Evolutionary conservation across 1,139 yeast species (phyloP).

Genomic region (Geotrichum carabidarum): DNA sequence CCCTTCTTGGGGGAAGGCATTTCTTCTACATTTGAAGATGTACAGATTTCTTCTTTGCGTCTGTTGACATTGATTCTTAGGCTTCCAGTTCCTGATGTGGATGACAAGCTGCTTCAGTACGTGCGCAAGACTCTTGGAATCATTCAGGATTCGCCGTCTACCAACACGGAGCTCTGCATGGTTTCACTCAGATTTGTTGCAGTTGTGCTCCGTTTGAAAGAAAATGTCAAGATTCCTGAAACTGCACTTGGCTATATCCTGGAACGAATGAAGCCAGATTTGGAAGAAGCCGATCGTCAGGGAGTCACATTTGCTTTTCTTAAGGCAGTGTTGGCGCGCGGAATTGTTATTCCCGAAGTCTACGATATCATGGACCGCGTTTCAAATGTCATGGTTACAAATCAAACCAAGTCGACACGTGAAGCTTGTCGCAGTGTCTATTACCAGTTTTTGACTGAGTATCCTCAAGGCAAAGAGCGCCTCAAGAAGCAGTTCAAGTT

Average conservation of each 20-base stretch:
- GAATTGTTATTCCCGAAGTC: slow-evolving; percentile 75
- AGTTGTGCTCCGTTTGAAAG: slow-evolving; percentile 63
- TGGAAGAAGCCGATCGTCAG: slow-evolving; percentile 86
- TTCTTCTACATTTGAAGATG: slow-evolving; percentile 65
- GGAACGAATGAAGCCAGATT: slow-evolving; percentile 75
- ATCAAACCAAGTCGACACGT: slow-evolving; percentile 76
- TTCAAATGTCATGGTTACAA: slow-evolving; percentile 82
- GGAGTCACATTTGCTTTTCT: slow-evolving; percentile 82
- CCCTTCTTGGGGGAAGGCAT: slow-evolving; percentile 64
- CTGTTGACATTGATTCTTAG: slow-evolving; percentile 58
- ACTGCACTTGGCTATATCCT: slow-evolving; percentile 70
- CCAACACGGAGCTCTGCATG: slow-evolving; percentile 79
- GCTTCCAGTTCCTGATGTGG: slow-evolving; percentile 57
- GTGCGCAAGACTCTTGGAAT: slow-evolving; percentile 53
- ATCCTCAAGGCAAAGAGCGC: slow-evolving; percentile 87
- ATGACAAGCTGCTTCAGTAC: slow-evolving; percentile 38
- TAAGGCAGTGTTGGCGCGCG: slow-evolving; percentile 67
- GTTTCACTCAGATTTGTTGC: slow-evolving; percentile 71
- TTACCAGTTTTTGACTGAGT: slow-evolving; percentile 84
- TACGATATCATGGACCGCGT: slow-evolving; percentile 85
- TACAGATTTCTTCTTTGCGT: slow-evolving; percentile 62
- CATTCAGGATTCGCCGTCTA: slow-evolving; percentile 70
- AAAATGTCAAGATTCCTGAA: slow-evolving; percentile 61
- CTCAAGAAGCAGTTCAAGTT: slow-evolving; percentile 78
- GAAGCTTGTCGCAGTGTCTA: slow-evolving; percentile 81